Evolutionary conservation across 257 asterid genomes (phyloP).

Genomic region (Solanum okadae): DNA sequence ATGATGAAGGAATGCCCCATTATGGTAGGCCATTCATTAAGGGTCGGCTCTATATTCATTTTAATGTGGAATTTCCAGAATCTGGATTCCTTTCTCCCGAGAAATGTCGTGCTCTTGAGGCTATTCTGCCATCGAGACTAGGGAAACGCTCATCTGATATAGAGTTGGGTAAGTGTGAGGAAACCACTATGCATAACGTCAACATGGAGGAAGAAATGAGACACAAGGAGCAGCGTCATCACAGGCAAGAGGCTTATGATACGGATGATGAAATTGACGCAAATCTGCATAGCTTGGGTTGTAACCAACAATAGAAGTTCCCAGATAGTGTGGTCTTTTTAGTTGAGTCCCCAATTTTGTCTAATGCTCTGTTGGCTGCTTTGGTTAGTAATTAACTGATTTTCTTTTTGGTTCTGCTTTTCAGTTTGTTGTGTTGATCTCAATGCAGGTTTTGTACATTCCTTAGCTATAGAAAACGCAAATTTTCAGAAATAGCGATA

Average conservation of each 20-base stretch:
- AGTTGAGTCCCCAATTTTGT: neutral
- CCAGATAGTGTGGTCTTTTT: neutral
- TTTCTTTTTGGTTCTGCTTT: neutral
- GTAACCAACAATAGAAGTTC: conserved; percentile 17
- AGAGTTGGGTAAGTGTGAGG: conserved; percentile 15
- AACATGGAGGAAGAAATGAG: conserved; percentile 25
- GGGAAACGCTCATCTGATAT: neutral
- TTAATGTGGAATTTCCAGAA: conserved; percentile 25
- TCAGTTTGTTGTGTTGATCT: neutral
- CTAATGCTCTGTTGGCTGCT: neutral
- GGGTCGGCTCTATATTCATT: conserved; percentile 24
- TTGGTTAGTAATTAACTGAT: neutral
- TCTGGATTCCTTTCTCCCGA: conserved; percentile 11
- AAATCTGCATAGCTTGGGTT: conserved; percentile 6
- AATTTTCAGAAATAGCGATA: too few species aligned
- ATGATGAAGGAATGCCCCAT: conserved; percentile 36
- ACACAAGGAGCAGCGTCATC: conserved; percentile 12
- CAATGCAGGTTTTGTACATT: neutral
- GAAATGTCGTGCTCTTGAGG: conserved; percentile 3
- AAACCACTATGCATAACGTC: conserved; percentile 12
- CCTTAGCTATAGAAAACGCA: neutral
- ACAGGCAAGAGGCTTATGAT: conserved; percentile 17
- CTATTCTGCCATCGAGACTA: neutral
- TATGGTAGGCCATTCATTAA: conserved; percentile 24
- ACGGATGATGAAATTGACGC: conserved; percentile 16